Evolutionary conservation across 2,329 filamentous ascomycete species (phyloP), one percentile per base, ranked within the genome.

Genomic region (Phialocephala sp.): DNA sequence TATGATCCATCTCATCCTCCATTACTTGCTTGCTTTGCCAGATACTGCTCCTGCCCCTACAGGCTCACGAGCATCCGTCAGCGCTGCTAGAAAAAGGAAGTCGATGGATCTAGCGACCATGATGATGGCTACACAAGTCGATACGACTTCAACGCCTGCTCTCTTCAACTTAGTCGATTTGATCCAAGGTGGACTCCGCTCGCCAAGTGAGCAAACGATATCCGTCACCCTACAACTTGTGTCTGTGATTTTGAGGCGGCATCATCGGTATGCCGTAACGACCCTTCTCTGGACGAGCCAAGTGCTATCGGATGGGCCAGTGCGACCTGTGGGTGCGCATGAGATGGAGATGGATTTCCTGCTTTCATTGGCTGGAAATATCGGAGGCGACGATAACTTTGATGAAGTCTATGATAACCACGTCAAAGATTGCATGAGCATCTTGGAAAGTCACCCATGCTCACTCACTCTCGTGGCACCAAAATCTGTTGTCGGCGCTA

Each of bases 121-220:
- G 78, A 87, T 94, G 76, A 87, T 94, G 76, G 89, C 91, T 2
- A 84, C 91, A 62, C 90, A 91, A 68, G 87, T 90, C 2, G 91
- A 95, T 63, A 83, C 87, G 15, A 85, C 91, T 11, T 85, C 85
- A 32, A 95, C 94, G 1, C 95, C 95, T 0, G 86, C 93, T 15
- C 83, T 99, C 0, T 99, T 97, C 81, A 98, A 96, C 75, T 82
- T 99, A 11, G 92, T 96, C 27, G 95, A 99, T 79, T 85, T 99
- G 14, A 90, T 97, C 36, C 83, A 96, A 2, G 91, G 93, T 41
- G 97, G 94, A 73, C 82, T 97, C 32, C 86, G 89, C 65, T 98
- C 95, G 0, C 84, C 86, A 54, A 97, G 95, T 73, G 86, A 91
- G 60, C 94, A 97, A 76, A 98, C 95, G 0, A 90, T 97, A 18